Percentiles rank a stretch among this genome's conserved stretches.
Evolutionary conservation across 1,139 yeast genomes (phyloP).

Genomic region (Blastobotrys proliferans): DNA sequence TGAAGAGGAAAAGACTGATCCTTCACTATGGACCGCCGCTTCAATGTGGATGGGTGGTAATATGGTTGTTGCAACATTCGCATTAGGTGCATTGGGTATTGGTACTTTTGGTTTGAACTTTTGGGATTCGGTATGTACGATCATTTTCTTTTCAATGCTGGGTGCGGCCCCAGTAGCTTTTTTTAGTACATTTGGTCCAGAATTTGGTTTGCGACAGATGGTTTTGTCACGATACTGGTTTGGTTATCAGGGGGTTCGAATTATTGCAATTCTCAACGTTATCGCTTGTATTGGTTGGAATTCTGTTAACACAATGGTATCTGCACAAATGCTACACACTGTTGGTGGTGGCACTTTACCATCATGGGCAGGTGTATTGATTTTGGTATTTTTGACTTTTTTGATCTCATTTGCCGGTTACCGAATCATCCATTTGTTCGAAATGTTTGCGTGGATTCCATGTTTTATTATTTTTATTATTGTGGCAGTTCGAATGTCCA

Average conservation of each 20-base stretch:
- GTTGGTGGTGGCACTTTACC: slow-evolving; percentile 68
- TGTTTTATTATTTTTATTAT: slow-evolving; percentile 67
- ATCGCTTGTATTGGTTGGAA: slow-evolving; percentile 96
- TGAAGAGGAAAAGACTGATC: slow-evolving; percentile 62
- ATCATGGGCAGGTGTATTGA: slow-evolving; percentile 86
- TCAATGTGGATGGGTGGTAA: slow-evolving; percentile 94
- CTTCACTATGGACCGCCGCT: slow-evolving; percentile 63
- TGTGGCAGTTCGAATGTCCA: slow-evolving; percentile 71
- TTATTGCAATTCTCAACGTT: slow-evolving; percentile 73
- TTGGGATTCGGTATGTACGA: slow-evolving; percentile 59
- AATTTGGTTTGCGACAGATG: slow-evolving; percentile 86
- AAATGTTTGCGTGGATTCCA: slow-evolving; percentile 88
- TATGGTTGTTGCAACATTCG: slow-evolving; percentile 77
- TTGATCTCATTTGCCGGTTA: slow-evolving; percentile 84
- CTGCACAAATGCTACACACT: slow-evolving; percentile 79
- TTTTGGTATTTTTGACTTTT: slow-evolving; percentile 65
- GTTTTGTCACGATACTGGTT: slow-evolving; percentile 70
- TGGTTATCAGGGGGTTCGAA: slow-evolving; percentile 71
- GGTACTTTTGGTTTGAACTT: slow-evolving; percentile 48
- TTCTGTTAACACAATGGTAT: slow-evolving; percentile 84
- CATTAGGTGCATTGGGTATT: slow-evolving; percentile 78
- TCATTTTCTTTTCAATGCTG: slow-evolving; percentile 66
- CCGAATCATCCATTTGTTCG: slow-evolving; percentile 73
- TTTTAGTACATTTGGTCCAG: slow-evolving; percentile 79
- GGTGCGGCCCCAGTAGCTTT: slow-evolving; percentile 80